Evolutionary conservation across 768 basidiomycete genomes (phyloP), one percentile per base, ranked within the genome.

Genomic region (Trametopsis cervina): DNA sequence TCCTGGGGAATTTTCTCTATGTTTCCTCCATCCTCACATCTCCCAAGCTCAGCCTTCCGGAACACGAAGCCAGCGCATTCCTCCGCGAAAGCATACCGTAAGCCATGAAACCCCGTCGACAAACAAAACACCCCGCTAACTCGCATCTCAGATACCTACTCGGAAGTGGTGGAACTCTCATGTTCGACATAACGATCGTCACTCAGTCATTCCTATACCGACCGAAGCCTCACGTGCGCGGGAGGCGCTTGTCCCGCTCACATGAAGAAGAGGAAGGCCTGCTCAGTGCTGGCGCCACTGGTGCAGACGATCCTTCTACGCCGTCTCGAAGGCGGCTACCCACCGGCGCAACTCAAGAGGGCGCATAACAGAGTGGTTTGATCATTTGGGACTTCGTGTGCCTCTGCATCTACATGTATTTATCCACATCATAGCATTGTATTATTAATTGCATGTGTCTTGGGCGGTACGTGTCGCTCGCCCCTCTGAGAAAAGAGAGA

Each of bases 111-210:
- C n/a, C n/a, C n/a, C n/a, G 5, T 21, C 35, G 6, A 18, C 41
- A 12, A 24, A 4, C 23, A 7, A 10, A 13, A 27, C 42, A 12
- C 38, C 25, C n/a, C 24, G 6, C 17, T 37, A 22, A 13, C 17
- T 46, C 26, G 13, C 4, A 18, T n/a, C 35, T 7, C 29, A 33
- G 88, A 42, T 97, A 93, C 61, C 73, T 98, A 0, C 69, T 98
- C 1, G 95, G 95, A 26, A 92, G 89, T 49, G 93, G 79, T 35
- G 96, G 96, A 2, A 97, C 95, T 0, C 77, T 98, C 15, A 66
- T 91, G 55, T 98, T 97, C 63, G 96, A 99, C 63, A 68, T 97
- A 25, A 86, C 86, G 4, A 97, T 99, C 60, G 83, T 98, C 46
- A 63, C 75, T 9, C 96, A 99, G 66, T 83, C 83, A 18, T 75